Conservation (phyloP, 2,329 filamentous ascomycete species). For the Colletotrichum noveboracense region DNA sequence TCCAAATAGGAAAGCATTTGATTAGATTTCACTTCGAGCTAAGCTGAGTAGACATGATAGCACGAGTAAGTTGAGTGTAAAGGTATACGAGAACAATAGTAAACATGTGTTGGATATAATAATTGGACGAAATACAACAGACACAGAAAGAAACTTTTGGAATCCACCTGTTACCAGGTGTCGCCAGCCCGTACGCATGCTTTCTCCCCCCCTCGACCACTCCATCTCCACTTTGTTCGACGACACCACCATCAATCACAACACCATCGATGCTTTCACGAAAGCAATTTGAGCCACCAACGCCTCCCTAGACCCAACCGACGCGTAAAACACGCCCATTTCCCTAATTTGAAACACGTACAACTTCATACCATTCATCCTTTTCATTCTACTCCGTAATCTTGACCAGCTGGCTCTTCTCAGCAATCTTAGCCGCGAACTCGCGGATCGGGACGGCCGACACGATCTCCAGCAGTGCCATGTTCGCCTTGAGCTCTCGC, state of each 20-base stretch:
- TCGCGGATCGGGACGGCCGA: constrained; percentile 44
- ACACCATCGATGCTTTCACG: background rate
- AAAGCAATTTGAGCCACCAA: background rate
- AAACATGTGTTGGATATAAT: background rate
- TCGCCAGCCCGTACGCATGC: rapidly evolving
- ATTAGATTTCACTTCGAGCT: rapidly evolving
- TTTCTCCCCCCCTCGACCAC: background rate
- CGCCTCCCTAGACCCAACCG: background rate
- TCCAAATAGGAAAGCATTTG: background rate
- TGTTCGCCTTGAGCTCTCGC: constrained; percentile 46
- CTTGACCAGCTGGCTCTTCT: constrained; percentile 26
- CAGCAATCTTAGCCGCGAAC: constrained; percentile 40
- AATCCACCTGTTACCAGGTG: background rate
- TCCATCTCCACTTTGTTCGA: background rate
- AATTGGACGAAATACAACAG: background rate
- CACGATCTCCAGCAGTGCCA: constrained; percentile 54
- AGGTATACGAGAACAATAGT: background rate
- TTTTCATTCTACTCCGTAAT: background rate
- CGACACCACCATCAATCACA: background rate
- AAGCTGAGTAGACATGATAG: background rate
- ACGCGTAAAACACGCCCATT: background rate
- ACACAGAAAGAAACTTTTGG: background rate
- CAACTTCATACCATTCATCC: background rate
- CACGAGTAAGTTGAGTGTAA: background rate
- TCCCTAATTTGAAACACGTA: background rate